Base-by-base conservation (phyloP, 768 basidiomycete genomes). In the Galerina sulciceps region DNA sequence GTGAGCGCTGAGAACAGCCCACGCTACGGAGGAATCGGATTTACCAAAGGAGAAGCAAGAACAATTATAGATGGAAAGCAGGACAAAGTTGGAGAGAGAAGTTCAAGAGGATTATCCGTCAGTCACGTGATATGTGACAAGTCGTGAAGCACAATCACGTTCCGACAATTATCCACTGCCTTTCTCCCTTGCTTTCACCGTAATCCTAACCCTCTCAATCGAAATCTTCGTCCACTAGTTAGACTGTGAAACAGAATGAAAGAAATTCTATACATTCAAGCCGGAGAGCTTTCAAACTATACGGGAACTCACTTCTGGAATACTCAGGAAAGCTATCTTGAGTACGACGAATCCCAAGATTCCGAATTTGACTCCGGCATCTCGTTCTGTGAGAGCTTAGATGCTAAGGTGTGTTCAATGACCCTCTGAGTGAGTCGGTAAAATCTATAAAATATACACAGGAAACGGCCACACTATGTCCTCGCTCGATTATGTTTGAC, bases 291-390 rank as follows among this genome's bases (percentile, higher is more conserved):
- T 43, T 80, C 90, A 17, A 92, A 93, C 66, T 85, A 86, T 66
- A 72, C 81, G 17, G 90, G 89, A 45, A 84, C 89, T 0, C 91
- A 93, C 65, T 92, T 90, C 64, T 93, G 90, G 90, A 92, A 92
- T 66, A 82, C 88, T 1, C 90, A 92, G 70, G 87, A 91, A 69
- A 80, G 72, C 61, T 92, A 92, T 69, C 81, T 88, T 62, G 75
- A 78, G 0, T 81, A 82, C 59, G 75, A 76, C 18, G 80, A 79
- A 46, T 72, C 70, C 38, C 75, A 79, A 53, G 79, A 80, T 20
- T 65, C 80, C 4, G 55, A 77, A 34, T 73, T 84, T 37, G 77
- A 83, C 56, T 76, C 83, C 65, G 79, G 80, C 59, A 73, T 89
- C 47, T 91, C 90, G 10, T 92, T 91, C 69, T 76, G 82, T 64